Percentiles rank a stretch among this genome's conserved stretches.
phyloP scores from a whole-genome alignment of 2,329 filamentous ascomycete species.

The Lachnellula hyalina region DNA sequence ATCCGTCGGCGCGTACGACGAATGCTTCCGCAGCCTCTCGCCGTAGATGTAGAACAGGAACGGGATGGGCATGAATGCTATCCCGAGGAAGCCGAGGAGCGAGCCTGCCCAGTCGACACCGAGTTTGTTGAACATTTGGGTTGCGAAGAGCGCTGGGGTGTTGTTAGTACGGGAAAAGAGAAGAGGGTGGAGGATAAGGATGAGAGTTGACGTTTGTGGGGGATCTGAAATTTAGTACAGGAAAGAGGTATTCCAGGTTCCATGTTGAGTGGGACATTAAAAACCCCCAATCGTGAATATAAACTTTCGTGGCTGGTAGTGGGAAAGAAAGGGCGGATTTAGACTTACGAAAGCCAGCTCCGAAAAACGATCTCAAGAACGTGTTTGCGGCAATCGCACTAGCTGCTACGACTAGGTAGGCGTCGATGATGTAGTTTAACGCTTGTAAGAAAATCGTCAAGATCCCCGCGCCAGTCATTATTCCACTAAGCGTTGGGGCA shows the following conservation, averaged over 20 bases:
- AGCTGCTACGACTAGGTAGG: slow-evolving; percentile 18
- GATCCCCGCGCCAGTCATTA: slow-evolving; percentile 54
- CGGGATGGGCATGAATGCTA: slow-evolving; percentile 38
- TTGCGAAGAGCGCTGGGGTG: slow-evolving; percentile 27
- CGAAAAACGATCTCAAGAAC: slow-evolving; percentile 17
- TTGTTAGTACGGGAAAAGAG: not conserved
- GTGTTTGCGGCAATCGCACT: slow-evolving; percentile 21
- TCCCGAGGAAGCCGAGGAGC: slow-evolving; percentile 37
- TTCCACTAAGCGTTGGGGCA: slow-evolving; percentile 31
- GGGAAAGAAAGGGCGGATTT: slow-evolving; percentile 16
- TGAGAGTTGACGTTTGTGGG: too few relatives aligned
- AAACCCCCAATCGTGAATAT: too few relatives aligned
- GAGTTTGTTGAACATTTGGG: slow-evolving; percentile 34
- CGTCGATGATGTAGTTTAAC: slow-evolving; percentile 18
- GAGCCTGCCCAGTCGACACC: slow-evolving; percentile 37
- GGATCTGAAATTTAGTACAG: too few relatives aligned
- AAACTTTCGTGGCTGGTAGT: too few relatives aligned
- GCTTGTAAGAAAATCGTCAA: slow-evolving; percentile 49
- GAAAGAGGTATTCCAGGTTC: too few relatives aligned
- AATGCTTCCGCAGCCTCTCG: slow-evolving; percentile 27
- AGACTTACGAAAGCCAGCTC: slow-evolving; percentile 35
- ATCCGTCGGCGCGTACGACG: slow-evolving; percentile 14
- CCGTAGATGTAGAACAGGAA: slow-evolving; percentile 37
- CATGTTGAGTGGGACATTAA: too few relatives aligned
- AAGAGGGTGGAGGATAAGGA: not conserved